Conservation (phyloP, 768 basidiomycete genomes). For the Phaffia australis region DNA sequence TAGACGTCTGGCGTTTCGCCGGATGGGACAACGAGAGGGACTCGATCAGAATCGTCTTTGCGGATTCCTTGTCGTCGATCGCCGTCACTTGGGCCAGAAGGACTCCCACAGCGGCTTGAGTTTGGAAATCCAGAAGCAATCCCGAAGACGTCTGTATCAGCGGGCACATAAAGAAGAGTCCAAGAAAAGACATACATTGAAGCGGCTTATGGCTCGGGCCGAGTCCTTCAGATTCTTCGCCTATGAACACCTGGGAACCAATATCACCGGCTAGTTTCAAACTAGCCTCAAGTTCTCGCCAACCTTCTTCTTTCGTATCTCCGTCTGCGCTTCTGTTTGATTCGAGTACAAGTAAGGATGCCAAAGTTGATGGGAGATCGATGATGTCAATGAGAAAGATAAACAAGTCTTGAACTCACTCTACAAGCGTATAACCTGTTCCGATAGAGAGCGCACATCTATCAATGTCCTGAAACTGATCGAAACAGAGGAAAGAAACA, state of each 20-base stretch:
- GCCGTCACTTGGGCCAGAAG: conserved; percentile 21
- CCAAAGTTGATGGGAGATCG: background rate
- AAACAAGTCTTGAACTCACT: background rate
- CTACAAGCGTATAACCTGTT: no score
- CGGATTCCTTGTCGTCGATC: conserved; percentile 3
- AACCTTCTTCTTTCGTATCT: conserved; percentile 11
- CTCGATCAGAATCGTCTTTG: conserved; percentile 3
- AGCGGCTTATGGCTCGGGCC: conserved; percentile 7
- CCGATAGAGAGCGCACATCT: background rate
- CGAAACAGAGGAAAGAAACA: no score
- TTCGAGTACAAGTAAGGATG: no score
- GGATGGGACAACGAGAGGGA: conserved; percentile 14
- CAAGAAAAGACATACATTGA: no score
- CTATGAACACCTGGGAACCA: background rate
- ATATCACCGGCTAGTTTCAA: conserved; percentile 22
- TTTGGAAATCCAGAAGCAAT: no score
- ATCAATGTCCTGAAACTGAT: no score
- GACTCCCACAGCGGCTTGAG: conserved; percentile 6
- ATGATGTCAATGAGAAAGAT: background rate
- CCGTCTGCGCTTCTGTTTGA: background rate
- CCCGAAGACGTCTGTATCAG: no score
- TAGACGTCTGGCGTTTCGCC: conserved; percentile 1
- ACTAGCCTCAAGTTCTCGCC: conserved; percentile 16
- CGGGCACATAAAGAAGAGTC: no score
- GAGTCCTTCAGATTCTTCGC: conserved; percentile 13